Base-by-base conservation (phyloP, 768 basidiomycete genomes). In the Cyclocybe aegerita region DNA sequence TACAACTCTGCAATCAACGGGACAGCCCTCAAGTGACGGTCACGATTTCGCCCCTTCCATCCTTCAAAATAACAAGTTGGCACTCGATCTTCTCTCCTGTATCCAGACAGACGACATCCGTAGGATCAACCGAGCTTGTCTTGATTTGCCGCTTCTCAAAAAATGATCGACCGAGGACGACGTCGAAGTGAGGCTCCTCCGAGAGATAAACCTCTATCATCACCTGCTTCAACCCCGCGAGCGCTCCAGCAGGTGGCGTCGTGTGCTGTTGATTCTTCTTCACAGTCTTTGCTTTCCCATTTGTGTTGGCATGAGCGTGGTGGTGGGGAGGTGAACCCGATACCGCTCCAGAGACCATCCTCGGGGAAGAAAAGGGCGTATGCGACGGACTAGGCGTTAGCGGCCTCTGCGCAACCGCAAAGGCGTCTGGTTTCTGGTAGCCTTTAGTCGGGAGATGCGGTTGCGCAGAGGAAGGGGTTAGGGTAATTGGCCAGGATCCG, bases 121-220 rank as follows among this genome's bases (percentile, higher is more conserved):
- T 98, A 35, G 85, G 86, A 65, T 99, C 96, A 36, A 86, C 73
- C 0, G 86, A 73, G 63, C 88, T 91, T 30, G 82, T 84, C 66
- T 86, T 87, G 56, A 98, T 84, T 62, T 88, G 87, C 57, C 92
- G 76, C 61, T 78, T 85, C 76, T 88, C 88, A 54, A 87, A 82
- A 61, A 97, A 94, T 16, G 84, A 85, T 17, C 95, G 77, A 1
- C 95, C 95, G 5, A 98, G 79, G 4, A 98, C 88, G 41, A 98
- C 90, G 60, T 97, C 94, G 67, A 98, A 98, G 62, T 98, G 93
- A 0, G 88, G 85, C 65, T 97, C 95, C 64, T 99, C 97, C 3
- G 90, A 88, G 30, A 98, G 79, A 67, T 90, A 94, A 7, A 98
- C 94, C 0, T 81, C 62, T 16, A 86, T 64, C 52, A 72, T 63